Base-by-base conservation (phyloP, 306 rosid genomes). In the Senna tora region DNA sequence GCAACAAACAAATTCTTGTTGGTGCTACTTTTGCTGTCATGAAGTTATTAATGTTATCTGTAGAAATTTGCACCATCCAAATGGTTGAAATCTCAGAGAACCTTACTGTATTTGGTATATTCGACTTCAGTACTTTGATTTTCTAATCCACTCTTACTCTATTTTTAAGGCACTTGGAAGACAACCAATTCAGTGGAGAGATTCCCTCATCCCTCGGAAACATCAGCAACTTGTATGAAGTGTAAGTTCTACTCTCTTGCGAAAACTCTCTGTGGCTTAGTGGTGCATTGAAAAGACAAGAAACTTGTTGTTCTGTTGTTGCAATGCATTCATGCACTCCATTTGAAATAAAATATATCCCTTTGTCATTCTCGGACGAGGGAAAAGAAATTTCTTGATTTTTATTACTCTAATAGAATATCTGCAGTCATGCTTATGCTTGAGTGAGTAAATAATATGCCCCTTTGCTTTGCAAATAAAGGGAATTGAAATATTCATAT, bases 131-230 rank as follows among this genome's bases (percentile, higher is more conserved):
- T 57, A 39, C 61, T 66, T 63, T 52, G 16, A 55, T 65, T 70
- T 55, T 47, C 52, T 65, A 19, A 71, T 53, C 46, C 58, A 67
- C 32, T 65, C 46, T 61, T 53, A 1, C 72, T 72, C 72, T 77
- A 60, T 74, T 70, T 70, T 71, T 25, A 54, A 95, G 97, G 86
- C 92, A 88, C 78, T 77, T 95, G 97, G 93, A 92, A 77, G 87
- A 83, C 55, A 95, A 95, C 81, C 87, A 75, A 65, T 84, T 92
- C 58, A 81, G 45, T 65, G 99, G 99, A 75, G 87, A 73, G 80
- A 87, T 95, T 77, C 96, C 96, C 6, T 83, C 84, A 32, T 85
- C 97, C 63, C 86, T 92, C 20, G 93, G 97, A 68, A 39, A 81
- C 77, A 77, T 87, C 56, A 69, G 77, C 56, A 66, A 67, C 75